Base-by-base conservation (phyloP, 768 basidiomycete genomes). In the Bullera alba region DNA sequence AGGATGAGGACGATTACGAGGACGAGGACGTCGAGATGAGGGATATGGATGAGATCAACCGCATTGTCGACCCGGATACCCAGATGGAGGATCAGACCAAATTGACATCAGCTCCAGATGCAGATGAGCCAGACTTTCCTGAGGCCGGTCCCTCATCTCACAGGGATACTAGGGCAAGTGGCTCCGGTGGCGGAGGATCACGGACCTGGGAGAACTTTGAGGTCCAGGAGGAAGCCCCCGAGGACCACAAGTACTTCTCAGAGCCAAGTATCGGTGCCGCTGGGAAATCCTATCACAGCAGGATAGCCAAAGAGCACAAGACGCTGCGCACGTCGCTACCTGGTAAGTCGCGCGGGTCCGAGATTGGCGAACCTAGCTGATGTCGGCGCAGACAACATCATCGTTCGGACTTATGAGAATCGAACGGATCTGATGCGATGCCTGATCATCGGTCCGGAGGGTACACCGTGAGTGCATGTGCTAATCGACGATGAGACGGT, bases 401-500 rank as follows among this genome's bases (percentile, higher is more conserved):
- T 93, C 46, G 87, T 96, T 42, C 82, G 90, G 50, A 84, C 85
- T 22, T 96, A 86, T 66, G 91, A 95, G 71, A 85, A 93, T 69
- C 81, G 91, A 23, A 77, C 81, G 37, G 91, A 96, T 75, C 78
- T 96, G 30, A 72, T 95, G 53, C 81, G 91, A 27, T 86, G 80
- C 64, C 77, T 96, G 42, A 96, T 96, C 53, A 83, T 96, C 56
- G 91, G 91, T 2, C 88, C 90, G 50, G 82, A 85, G 61, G 91
- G 90, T 57, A 95, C 92, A 7, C 91, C 91, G n/a, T 65, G 46
- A 49, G 61, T 65, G 8, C 16, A 21, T 7, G 30, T 21, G 27
- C 21, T 19, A 1, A 17, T 22, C 28, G n/a, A 12, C 37, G 37
- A 4, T 17, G 23, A 30, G 23, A 30, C 28, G 25, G 10, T 46